Conservation (phyloP, 2,329 filamentous ascomycete genomes). For the Catunica adiposa region DNA sequence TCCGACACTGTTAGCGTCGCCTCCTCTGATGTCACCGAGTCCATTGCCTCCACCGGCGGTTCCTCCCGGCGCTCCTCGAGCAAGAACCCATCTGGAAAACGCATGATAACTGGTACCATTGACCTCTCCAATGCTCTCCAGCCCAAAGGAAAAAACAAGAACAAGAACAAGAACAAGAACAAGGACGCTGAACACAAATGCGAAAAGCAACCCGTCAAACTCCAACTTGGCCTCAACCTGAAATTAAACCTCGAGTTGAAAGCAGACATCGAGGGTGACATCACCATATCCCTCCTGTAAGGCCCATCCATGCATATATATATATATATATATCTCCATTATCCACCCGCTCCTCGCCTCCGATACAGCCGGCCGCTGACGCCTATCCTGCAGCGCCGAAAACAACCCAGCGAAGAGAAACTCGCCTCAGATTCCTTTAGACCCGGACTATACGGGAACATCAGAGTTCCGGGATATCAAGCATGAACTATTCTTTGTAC, state of each 20-base stretch:
- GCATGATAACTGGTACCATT: slow-evolving; percentile 6
- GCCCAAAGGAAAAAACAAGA: neutral
- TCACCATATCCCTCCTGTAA: slow-evolving; percentile 52
- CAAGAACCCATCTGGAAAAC: neutral
- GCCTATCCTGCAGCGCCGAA: slow-evolving; percentile 18
- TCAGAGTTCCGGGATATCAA: slow-evolving; percentile 11
- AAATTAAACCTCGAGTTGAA: slow-evolving; percentile 66
- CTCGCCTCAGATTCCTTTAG: slow-evolving; percentile 18
- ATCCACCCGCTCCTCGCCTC: neutral
- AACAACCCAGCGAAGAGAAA: slow-evolving; percentile 17
- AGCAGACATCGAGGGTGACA: slow-evolving; percentile 59
- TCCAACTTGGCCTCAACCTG: slow-evolving; percentile 56
- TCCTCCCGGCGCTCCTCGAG: neutral
- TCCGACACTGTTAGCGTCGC: neutral
- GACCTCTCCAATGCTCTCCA: slow-evolving; percentile 3
- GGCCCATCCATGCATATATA: slow-evolving; percentile 12
- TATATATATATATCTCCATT: neutral
- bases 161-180: slow-evolving; percentile 9
- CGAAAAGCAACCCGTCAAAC: slow-evolving; percentile 17
- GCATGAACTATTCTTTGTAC: slow-evolving; percentile 22
- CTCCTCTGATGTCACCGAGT: neutral
- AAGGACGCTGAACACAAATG: neutral
- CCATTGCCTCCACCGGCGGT: neutral
- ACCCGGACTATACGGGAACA: slow-evolving; percentile 14
- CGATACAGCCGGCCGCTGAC: neutral